Base-by-base conservation (phyloP, 73 alveolate species). In the Tetrahymena borealis region DNA sequence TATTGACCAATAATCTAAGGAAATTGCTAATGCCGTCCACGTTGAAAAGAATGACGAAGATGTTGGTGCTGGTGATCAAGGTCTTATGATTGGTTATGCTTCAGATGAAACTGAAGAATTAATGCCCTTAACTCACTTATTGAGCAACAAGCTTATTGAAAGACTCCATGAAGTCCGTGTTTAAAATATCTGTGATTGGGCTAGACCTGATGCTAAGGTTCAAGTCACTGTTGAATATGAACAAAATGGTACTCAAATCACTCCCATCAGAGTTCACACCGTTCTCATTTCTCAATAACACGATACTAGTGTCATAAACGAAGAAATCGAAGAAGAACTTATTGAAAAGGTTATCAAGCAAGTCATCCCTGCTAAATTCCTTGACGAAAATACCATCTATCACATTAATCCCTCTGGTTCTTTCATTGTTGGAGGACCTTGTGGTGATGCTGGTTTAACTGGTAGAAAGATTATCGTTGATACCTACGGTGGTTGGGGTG, bases 81-180 rank as follows among this genome's bases (percentile, higher is more conserved):
- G 99, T n/a, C 96, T 97, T 91, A 99, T 99, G 99, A 98, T 99
- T 95, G 99, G 99, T 32, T 99, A 99, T 96, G 99, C 99, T 43
- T 96, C 99, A 38, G 98, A 98, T 93, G 99, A 99, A 95, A 97
- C 99, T 36, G 97, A 96, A 32, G 98, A 96, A 93, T 96, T 95
- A 92, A 98, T 98, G 99, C 99, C 99, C 31, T 95, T 98, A 93
- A 94, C 99, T 39, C 99, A 98, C 95, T 95, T 95, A 95, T 95
- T 97, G 33, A 98, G 99, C 93, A 97, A 97, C 90, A 93, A 94
- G 85, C 95, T 99, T 90, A 97, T 98, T 91, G 96, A 95, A 91
- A 97, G 96, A 94, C 94, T 98, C 78, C 96, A 99, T 4, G 99
- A 98, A 91, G 98, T 98, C 40, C 96, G 99, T 79, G 94, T 96